Evolutionary conservation across 257 asterid species (phyloP), one percentile per base, ranked within the genome.

Genomic region (Solanum pinnatisectum): DNA sequence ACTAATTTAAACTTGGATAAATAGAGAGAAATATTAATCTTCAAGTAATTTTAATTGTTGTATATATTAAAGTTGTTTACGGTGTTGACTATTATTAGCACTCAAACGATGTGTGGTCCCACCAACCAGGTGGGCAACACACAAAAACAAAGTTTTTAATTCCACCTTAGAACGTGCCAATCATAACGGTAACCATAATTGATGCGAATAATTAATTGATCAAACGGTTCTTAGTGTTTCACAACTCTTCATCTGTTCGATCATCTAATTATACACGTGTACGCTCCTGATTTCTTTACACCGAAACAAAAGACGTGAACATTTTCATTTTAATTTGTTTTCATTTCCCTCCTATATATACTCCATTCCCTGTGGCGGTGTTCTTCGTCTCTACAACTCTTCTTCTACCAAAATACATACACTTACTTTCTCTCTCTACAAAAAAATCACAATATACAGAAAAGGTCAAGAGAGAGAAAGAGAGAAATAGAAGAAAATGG

Each of bases 161-260:
- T 86, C 30, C 36, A 37, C 86, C 86, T 7, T 56, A 37, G 86
- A 89, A 91, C 92, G 90, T 91, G 92, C 84, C 88, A 46, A 87
- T 89, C 89, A 84, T 72, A 89, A 91, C 92, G 93, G 92, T 88
- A 91, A 91, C 89, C 85, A n/a, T 84, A 72, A 84, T 74, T 83
- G 88, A 46, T 88, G 15, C 10, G 30, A 86, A 79, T 86, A 46
- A 74, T 73, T 81, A 76, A 86, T 60, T 37, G 60, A 84, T 56
- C 86, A 3, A 88, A 87, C 89, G 90, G 91, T 60, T 52, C 86
- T 16, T 46, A 84, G 81, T 25, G 40, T 8, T 59, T n/a, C 56
- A 4, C 37, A 27, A 32, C 11, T 32, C 8, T 33, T 83, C 71
- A n/a, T 32, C 89, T 33, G 10, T 88, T 49, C 70, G 83, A 73